Percentiles rank a stretch among this genome's conserved stretches.
These are phyloP conservation scores for Syncephalastrum sp. DNA, from an alignment of 371 early-diverging fungal species.

Conservation along the genomic window DNA sequence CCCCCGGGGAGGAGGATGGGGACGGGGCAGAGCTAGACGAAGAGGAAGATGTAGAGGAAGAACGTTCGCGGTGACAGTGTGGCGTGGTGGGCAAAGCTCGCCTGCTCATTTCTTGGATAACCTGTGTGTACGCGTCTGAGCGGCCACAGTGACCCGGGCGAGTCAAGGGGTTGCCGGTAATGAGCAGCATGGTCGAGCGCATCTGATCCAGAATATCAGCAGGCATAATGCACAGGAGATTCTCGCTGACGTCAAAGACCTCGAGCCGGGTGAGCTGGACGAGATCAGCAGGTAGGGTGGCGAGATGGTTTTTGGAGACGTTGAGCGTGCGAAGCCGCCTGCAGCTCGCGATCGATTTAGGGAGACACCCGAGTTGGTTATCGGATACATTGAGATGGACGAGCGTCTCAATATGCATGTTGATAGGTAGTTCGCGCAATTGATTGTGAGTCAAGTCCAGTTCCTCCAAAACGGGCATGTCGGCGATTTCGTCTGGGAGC, in stretches of 20 bases:
- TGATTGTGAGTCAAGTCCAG: slow-evolving; percentile 59
- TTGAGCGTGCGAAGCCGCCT: slow-evolving; percentile 44
- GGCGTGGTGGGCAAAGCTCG: slow-evolving; percentile 39
- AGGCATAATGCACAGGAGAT: slow-evolving; percentile 62
- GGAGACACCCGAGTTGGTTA: slow-evolving; percentile 60
- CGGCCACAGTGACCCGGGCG: slow-evolving; percentile 42
- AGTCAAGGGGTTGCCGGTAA: slow-evolving; percentile 66
- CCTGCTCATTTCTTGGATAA: slow-evolving; percentile 51
- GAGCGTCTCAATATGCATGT: slow-evolving; percentile 26
- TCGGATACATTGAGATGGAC: slow-evolving; percentile 45
- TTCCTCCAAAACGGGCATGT: slow-evolving; percentile 48
- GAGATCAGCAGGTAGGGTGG: slow-evolving; percentile 57
- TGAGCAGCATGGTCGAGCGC: slow-evolving; percentile 48
- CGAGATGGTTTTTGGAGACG: slow-evolving; percentile 57
- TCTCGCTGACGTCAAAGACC: slow-evolving; percentile 61
- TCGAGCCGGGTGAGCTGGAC: slow-evolving; percentile 51
- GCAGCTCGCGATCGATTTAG: slow-evolving; percentile 56
- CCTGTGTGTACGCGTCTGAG: slow-evolving; percentile 46
- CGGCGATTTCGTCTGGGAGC: slow-evolving; percentile 47
- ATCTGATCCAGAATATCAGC: slow-evolving; percentile 57
- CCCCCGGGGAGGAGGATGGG: slow-evolving; percentile 1
- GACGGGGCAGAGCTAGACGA: slow-evolving; percentile 5
- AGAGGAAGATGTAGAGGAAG: slow-evolving; percentile 15
- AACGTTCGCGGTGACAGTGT: slow-evolving; percentile 9
- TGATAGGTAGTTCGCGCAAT: slow-evolving; percentile 43